A percentile compares a stretch with the other conserved stretches of the same genome.
These are phyloP conservation scores for Heliocybe sulcata DNA, from an alignment of 1,284 basidiomycete genomes.

Conservation along the genomic window DNA sequence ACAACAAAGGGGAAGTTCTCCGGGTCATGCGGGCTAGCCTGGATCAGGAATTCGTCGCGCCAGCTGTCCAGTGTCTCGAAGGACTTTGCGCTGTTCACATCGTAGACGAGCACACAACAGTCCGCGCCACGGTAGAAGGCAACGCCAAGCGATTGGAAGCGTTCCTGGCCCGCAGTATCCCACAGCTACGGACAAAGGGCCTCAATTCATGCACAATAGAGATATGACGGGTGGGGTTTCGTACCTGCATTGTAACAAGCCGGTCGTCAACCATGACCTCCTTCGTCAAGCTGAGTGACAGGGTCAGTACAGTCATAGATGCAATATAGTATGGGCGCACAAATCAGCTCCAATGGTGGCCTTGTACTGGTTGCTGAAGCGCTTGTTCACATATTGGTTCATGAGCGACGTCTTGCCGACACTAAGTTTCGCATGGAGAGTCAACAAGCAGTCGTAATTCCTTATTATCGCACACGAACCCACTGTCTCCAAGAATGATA, in stretches of 20 bases:
- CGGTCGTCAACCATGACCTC: slow-evolving; percentile 99
- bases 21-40: slow-evolving; percentile 96
- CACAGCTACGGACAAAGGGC: slow-evolving; percentile 58
- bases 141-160: slow-evolving; percentile 97
- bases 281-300: slow-evolving; percentile 77
- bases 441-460: not conserved
- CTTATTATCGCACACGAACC: slow-evolving; percentile 47
- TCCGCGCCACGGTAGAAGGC: slow-evolving; percentile 99
- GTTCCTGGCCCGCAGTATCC: slow-evolving; percentile 99
- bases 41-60: slow-evolving; percentile 96
- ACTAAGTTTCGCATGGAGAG: slow-evolving; percentile 32
- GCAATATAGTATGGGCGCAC: slow-evolving; percentile 36
- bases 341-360: slow-evolving; percentile 92
- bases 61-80: slow-evolving; percentile 98
- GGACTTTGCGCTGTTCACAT: slow-evolving; percentile 97
- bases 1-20: slow-evolving; percentile 99
- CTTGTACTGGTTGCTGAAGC: slow-evolving; percentile 99
- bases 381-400: slow-evolving; percentile 99
- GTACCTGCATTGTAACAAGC: slow-evolving; percentile 96
- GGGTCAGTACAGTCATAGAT: slow-evolving; percentile 9
- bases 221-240: slow-evolving; percentile 15
- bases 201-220: not conserved
- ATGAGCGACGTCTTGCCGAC: slow-evolving; percentile 99
- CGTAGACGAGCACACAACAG: slow-evolving; percentile 98
- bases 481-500: slow-evolving; percentile 97